Percentiles rank a stretch among this genome's conserved stretches.
Conservation (phyloP, 768 basidiomycete species). For the Tylopilus cervinicoccineus region DNA sequence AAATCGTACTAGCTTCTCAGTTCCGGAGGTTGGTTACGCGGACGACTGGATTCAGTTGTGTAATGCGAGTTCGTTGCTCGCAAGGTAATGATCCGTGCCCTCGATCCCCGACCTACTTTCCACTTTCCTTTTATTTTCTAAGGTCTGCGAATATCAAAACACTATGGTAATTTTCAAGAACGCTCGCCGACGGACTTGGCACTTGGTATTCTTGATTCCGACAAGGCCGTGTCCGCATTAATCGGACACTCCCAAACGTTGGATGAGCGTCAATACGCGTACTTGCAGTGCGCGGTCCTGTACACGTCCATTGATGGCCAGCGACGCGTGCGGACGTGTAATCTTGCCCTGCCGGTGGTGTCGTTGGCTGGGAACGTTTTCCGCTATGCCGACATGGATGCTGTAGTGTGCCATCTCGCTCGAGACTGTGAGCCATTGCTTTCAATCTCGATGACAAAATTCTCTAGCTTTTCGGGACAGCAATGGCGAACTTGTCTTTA, state of each 20-base stretch:
- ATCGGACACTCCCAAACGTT: conserved; percentile 70
- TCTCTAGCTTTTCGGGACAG: conserved; percentile 36
- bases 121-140: conserved; percentile 2
- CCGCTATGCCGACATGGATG: conserved; percentile 87
- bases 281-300: conserved; percentile 81
- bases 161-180: conserved; percentile 72
- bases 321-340: conserved; percentile 79
- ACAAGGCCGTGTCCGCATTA: conserved; percentile 72
- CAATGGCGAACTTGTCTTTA: conserved; percentile 57
- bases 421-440: conserved; percentile 62
- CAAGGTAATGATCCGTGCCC: conserved; percentile 49
- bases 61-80: conserved; percentile 79
- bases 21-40: conserved; percentile 63
- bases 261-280: conserved; percentile 67
- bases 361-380: conserved; percentile 90
- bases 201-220: conserved; percentile 75
- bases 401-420: conserved; percentile 65
- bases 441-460: neutral
- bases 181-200: conserved; percentile 69
- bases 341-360: conserved; percentile 79
- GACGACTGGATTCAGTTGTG: conserved; percentile 75
- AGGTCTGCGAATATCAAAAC: conserved; percentile 64
- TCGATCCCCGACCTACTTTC: conserved; percentile 3
- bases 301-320: conserved; percentile 79
- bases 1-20: conserved; percentile 65